Evolutionary conservation across 345 rosid species (phyloP), one percentile per base, ranked within the genome.

Genomic region (Theobroma cacao): DNA sequence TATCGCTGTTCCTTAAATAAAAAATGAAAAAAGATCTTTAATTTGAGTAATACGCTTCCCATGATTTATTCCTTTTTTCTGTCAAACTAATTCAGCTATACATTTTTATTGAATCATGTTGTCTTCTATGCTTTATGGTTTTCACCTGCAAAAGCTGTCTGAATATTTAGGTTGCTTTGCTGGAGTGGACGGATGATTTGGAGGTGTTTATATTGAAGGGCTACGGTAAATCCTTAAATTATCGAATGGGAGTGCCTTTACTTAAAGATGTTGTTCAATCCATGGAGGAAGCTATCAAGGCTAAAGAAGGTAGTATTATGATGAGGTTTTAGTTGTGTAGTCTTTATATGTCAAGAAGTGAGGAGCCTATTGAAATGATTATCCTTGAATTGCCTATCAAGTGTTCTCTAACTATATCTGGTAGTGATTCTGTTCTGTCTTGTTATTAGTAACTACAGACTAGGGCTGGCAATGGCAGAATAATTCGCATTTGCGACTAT

Each of bases 181-280:
- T 96, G 87, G 99, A 91, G 88, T 96, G 99, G 99, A 80, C 93
- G 66, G 95, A 96, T 86, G 99, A 94, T 85, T 76, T 92, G 82
- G 98, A 92, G 87, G 76, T 84, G 75, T 94, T 91, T 79, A 71
- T 96, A 45, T 81, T 94, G 79, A 96, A 94, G 88, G 99, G 94
- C 63, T 94, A 94, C 74, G 94, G 98, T 53, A 85, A 91, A 31
- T 89, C 98, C 53, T 72, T 96, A 78, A 96, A 92, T 81, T 96
- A 94, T 74, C 82, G 84, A 62, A 94, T 96, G 98, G 99, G 99
- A 64, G 81, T 96, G 68, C 98, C 98, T 12, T 78, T 96, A 85
- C 93, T 96, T 50, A 80, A 87, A 85, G 98, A 96, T 89, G 88
- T 94, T 41, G 77, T 96, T 41, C 90, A 88, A 26, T 91, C 99